Conservation (phyloP, 192 early-diverging fungal genomes). For the Phlyctochytrium planicorne region DNA sequence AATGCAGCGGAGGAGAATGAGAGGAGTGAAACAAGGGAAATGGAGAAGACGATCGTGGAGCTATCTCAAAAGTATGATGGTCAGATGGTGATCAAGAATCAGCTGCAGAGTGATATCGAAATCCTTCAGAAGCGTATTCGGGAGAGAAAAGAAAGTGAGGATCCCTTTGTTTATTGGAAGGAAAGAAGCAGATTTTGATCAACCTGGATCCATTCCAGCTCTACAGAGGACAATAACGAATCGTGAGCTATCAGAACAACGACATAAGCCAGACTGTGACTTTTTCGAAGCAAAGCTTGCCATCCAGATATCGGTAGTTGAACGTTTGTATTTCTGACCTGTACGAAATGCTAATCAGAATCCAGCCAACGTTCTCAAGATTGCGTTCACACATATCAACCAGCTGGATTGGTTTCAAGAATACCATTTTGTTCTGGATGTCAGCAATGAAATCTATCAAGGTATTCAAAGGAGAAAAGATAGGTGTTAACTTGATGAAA, state of each 20-base stretch:
- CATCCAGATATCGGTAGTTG: no score
- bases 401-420: not conserved
- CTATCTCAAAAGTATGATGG: not conserved
- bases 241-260: no score
- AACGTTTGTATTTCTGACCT: no score
- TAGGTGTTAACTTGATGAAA: no score
- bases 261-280: no score
- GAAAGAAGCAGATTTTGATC: no score
- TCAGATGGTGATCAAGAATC: not conserved
- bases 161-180: no score
- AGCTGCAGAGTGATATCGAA: not conserved
- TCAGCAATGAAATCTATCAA: not conserved
- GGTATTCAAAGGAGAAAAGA: no score
- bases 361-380: not conserved
- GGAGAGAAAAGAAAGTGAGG: not conserved
- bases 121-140: not conserved
- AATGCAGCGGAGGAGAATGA: not conserved
- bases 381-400: not conserved
- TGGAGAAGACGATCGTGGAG: not conserved
- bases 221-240: no score
- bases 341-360: no score
- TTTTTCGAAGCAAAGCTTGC: no score
- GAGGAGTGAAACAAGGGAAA: not conserved
- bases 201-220: no score
- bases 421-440: not conserved